phyloP scores from a whole-genome alignment of 2,329 filamentous ascomycete species.

The Scorias spongiosa region DNA sequence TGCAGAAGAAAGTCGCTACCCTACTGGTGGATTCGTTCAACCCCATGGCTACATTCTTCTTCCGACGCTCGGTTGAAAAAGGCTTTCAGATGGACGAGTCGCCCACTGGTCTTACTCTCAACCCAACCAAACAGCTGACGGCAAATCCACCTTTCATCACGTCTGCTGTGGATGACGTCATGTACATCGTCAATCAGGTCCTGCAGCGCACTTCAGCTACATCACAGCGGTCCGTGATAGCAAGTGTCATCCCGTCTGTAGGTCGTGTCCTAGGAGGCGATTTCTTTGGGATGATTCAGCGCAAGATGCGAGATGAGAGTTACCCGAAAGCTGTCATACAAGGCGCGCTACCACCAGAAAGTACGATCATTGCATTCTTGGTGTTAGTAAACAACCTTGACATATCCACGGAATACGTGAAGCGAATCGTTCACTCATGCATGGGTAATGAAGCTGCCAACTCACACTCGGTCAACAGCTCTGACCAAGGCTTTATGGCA shows the following conservation, averaged over 20 bases:
- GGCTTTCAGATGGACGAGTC: constrained; percentile 92
- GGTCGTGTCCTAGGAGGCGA: constrained; percentile 70
- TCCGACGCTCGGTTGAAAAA: constrained; percentile 89
- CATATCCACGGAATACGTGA: constrained; percentile 77
- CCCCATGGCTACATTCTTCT: constrained; percentile 88
- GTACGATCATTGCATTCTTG: constrained; percentile 76
- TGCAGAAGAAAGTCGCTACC: constrained; percentile 62
- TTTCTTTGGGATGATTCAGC: constrained; percentile 92
- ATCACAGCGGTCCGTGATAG: constrained; percentile 63
- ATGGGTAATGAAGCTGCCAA: constrained; percentile 25
- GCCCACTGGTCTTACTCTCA: constrained; percentile 64
- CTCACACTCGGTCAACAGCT: constrained; percentile 11
- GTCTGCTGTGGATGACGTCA: constrained; percentile 91
- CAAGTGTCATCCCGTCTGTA: constrained; percentile 62
- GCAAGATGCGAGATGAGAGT: constrained; percentile 92
- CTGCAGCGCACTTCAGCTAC: constrained; percentile 77
- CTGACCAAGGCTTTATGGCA: constrained; percentile 25
- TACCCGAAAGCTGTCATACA: constrained; percentile 70
- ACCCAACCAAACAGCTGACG: constrained; percentile 53
- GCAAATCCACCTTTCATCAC: constrained; percentile 81
- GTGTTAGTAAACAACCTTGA: constrained; percentile 94
- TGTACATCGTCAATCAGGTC: constrained; percentile 96
- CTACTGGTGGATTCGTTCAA: constrained; percentile 73
- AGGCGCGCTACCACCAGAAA: constrained; percentile 72
- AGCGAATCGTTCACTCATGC: constrained; percentile 63